Conservation (phyloP, 2,329 filamentous ascomycete genomes). For the Alternaria panax region DNA sequence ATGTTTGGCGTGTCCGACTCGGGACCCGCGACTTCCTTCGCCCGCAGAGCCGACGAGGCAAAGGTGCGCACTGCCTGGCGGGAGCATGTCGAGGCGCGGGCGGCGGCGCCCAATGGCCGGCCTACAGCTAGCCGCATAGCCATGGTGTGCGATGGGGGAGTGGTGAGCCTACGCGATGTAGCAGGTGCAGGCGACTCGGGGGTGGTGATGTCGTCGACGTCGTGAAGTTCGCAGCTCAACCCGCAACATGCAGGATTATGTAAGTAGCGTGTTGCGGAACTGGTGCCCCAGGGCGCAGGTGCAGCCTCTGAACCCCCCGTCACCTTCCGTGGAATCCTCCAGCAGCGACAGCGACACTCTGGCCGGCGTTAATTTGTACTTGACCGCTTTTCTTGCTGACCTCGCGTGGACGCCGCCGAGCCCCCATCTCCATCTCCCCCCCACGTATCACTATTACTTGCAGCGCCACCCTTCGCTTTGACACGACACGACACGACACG, state of each 20-base stretch:
- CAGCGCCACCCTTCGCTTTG: slow-evolving; percentile 37
- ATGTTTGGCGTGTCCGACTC: slow-evolving; percentile 56
- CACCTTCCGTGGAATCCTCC: slow-evolving; percentile 34
- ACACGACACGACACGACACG: slow-evolving; percentile 13
- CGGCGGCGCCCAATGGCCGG: slow-evolving; percentile 49
- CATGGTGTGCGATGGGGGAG: slow-evolving; percentile 42
- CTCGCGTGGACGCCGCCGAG: slow-evolving; percentile 4
- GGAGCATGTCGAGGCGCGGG: slow-evolving; percentile 46
- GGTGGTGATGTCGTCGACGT: slow-evolving; percentile 37
- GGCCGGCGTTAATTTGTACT: slow-evolving; percentile 44
- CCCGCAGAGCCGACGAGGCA: slow-evolving; percentile 51
- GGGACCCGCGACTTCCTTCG: slow-evolving; percentile 55
- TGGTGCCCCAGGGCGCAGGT: slow-evolving; percentile 27
- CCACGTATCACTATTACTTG: slow-evolving; percentile 19
- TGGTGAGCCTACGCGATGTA: slow-evolving; percentile 35
- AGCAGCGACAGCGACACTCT: slow-evolving; percentile 24
- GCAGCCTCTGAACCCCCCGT: slow-evolving; percentile 34
- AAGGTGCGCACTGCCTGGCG: slow-evolving; percentile 51
- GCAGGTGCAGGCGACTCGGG: slow-evolving; percentile 25
- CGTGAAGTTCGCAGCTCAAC: slow-evolving; percentile 24
- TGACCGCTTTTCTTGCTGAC: slow-evolving; percentile 27
- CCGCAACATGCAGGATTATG: slow-evolving; percentile 21
- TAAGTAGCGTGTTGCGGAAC: slow-evolving; percentile 22
- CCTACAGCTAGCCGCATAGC: slow-evolving; percentile 51
- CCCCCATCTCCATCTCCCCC: slow-evolving; percentile 13